These are phyloP conservation scores for Fusarium liriodendri DNA, from an alignment of 2,329 filamentous ascomycete species.

Conservation along the genomic window DNA sequence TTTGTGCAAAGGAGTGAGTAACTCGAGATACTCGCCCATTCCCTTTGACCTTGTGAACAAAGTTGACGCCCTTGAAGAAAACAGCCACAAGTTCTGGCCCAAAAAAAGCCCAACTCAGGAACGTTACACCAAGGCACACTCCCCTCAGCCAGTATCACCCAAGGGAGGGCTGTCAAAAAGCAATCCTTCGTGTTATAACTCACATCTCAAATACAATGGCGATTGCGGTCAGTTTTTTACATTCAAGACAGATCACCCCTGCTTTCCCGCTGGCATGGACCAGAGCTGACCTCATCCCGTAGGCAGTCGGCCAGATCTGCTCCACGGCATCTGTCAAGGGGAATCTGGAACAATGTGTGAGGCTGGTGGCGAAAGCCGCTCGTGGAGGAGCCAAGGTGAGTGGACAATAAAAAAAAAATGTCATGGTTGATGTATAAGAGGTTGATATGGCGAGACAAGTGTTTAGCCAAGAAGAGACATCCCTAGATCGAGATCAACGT, in stretches of 20 bases:
- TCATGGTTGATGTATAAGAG: not conserved
- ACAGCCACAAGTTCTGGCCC: not conserved
- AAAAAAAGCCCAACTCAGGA: not conserved
- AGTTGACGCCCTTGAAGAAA: not conserved
- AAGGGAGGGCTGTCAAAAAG: not conserved
- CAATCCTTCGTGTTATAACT: not conserved
- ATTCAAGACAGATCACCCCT: slow-evolving; percentile 9
- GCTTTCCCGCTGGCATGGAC: slow-evolving; percentile 22
- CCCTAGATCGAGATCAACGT: slow-evolving; percentile 30
- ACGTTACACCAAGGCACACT: not conserved
- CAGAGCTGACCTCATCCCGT: slow-evolving; percentile 14
- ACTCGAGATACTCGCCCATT: not conserved
- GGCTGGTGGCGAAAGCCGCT: slow-evolving; percentile 78
- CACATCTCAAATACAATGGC: slow-evolving; percentile 26
- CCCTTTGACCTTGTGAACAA: not conserved
- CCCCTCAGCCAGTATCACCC: not conserved
- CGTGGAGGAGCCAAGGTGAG: slow-evolving; percentile 80
- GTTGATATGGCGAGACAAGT: slow-evolving; percentile 2
- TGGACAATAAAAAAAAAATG: not conserved
- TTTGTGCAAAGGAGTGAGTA: not conserved
- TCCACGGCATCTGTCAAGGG: slow-evolving; percentile 81
- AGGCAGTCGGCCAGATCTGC: slow-evolving; percentile 93
- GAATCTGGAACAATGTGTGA: slow-evolving; percentile 83
- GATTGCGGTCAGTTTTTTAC: slow-evolving; percentile 39
- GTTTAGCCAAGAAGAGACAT: slow-evolving; percentile 7